Base-by-base conservation (phyloP, 2,329 filamentous ascomycete genomes). In the Clarireedia monteithiana region DNA sequence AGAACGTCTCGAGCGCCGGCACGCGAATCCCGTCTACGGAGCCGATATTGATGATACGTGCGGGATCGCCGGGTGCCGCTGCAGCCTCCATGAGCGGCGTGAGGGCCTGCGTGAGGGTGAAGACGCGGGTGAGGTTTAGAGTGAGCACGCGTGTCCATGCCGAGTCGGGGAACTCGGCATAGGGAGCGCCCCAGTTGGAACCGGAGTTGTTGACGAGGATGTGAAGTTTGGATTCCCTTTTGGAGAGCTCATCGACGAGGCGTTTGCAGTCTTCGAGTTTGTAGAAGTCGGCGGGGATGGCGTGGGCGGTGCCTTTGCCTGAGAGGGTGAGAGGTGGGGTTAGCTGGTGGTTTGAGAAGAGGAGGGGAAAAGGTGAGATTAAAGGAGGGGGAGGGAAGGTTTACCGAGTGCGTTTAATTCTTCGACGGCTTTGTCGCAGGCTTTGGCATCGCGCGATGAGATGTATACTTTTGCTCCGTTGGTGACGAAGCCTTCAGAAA, bases 401-500 rank as follows among this genome's bases (percentile, higher is more conserved):
- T n/a, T 76, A 62, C 80, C 76, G 30, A 80, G 73, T 60, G 74
- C 71, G 60, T 79, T 81, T 55, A 84, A 69, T 47, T 80, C 80
- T 1, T 81, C 79, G 34, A 73, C 78, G 17, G 84, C 80, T 48
- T 85, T 74, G 65, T 76, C 73, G 70, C 83, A 83, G 26, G 75
- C 73, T 45, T 80, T 82, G 15, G 81, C 82, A 34, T 86, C 84
- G 24, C 82, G 77, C 5, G 82, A 85, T 5, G 82, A 83, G 60
- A 89, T 84, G 73, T 88, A 89, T 5, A 89, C 85, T 60, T 80
- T 85, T 57, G 80, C 79, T 56, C 83, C 82, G 69, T 84, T 85
- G 56, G 74, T 68, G n/a, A 85, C 75, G 70, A 84, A 86, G 56
- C 82, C 84, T 56, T 82, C 74, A 34, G 81, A 79, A 60, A 87